Evolutionary conservation across 148 eudicot genomes (phyloP).

Genomic region (Rheum nobile): DNA sequence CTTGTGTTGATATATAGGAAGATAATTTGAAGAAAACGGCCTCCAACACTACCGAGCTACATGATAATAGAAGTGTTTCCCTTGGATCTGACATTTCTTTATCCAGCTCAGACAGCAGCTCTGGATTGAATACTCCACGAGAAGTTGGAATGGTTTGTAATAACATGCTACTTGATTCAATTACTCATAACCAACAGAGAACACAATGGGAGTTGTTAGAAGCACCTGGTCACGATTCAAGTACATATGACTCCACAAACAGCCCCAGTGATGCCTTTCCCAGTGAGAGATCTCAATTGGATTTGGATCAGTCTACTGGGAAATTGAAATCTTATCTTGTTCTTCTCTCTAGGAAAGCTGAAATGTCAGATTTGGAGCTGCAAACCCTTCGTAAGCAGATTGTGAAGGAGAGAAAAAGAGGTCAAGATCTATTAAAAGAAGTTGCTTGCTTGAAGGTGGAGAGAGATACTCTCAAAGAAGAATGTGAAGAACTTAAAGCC

Average conservation of each 20-base stretch:
- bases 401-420: slow-evolving; percentile 81
- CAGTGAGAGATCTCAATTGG: slow-evolving; percentile 36
- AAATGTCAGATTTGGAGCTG: slow-evolving; percentile 69
- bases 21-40: slow-evolving; percentile 33
- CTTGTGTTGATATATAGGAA: slow-evolving; percentile 29
- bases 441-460: slow-evolving; percentile 55
- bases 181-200: slow-evolving; percentile 20
- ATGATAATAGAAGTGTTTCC: slow-evolving; percentile 39
- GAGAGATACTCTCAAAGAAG: slow-evolving; percentile 54
- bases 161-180: slow-evolving; percentile 15
- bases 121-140: slow-evolving; percentile 55
- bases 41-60: slow-evolving; percentile 27
- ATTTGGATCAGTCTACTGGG: slow-evolving; percentile 39
- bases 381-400: slow-evolving; percentile 84
- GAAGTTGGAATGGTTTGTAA: slow-evolving; percentile 26
- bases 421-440: slow-evolving; percentile 70
- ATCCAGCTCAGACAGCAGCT: slow-evolving; percentile 69
- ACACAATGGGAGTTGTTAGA: slow-evolving; percentile 50
- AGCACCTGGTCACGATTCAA: slow-evolving; percentile 34
- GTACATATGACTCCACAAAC: slow-evolving; percentile 47
- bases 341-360: slow-evolving; percentile 61
- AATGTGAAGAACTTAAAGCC: slow-evolving; percentile 47
- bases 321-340: slow-evolving; percentile 58
- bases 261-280: slow-evolving; percentile 40
- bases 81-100: slow-evolving; percentile 80